Evolutionary conservation across 2,329 filamentous ascomycete species (phyloP), one percentile per base, ranked within the genome.

Genomic region (Phaeomoniella chlamydospora): DNA sequence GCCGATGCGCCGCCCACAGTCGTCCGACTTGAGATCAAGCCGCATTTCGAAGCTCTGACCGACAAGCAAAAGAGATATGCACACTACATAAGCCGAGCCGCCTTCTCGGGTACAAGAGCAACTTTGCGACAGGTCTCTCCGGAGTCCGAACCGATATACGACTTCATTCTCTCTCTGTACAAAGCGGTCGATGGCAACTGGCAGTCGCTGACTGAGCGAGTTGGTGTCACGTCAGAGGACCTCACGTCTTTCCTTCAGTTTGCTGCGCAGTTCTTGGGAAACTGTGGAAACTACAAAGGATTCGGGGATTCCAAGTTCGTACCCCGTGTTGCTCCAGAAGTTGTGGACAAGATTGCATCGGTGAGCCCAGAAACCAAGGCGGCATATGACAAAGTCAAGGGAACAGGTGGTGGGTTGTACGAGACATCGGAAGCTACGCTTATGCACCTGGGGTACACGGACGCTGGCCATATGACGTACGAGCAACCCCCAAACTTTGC

Each of bases 1-100:
- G 87, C 90, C 33, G 90, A 98, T 59, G 78, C 80, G 44, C 90
- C 90, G 32, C 90, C 90, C 1, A 81, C 78, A 34, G 75, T 94
- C 38, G 88, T 94, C 40, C 76, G 79, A 33, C 73, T 98, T 34
- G 79, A 85, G 56, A 90, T 96, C 56, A 85, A 85, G 62, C 82
- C 85, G 54, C 88, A 96, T 61, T 98, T 96, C 50, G 80, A 88
- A 37, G 74, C 58, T 4, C 50, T 67, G 31, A 58, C 57, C 26
- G 55, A 64, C 39, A 57, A 80, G 54, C 75, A 93, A 64, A 86
- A 88, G 65, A 77, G 81, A 53, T 94, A 94, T 67, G 82, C 87
- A 44, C 87, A 94, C 61, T 86, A 79, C 53, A 83, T 93, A 54
- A 84, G 78, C 71, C 74, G 72, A 54, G 81, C 82, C 40, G 74